Conservation (phyloP, 2,329 filamentous ascomycete species). For the Dothistroma septosporum region DNA sequence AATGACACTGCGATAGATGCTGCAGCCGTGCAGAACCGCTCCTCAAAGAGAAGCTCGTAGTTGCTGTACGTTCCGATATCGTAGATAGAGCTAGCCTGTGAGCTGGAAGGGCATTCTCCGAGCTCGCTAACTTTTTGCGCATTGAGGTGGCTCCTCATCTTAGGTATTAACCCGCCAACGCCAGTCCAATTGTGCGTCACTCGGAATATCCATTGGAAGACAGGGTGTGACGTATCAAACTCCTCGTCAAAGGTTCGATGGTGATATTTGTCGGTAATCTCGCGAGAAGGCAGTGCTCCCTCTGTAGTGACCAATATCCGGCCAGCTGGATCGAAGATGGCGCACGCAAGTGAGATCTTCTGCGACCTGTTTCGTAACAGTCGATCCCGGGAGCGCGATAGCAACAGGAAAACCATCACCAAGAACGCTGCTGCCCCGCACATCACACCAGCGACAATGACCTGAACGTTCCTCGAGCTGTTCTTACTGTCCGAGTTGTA, state of each 20-base stretch:
- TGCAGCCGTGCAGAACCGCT: conserved; percentile 78
- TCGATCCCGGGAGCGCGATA: conserved; percentile 36
- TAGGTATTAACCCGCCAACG: conserved; percentile 62
- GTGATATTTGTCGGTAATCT: conserved; percentile 74
- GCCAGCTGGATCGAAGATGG: conserved; percentile 64
- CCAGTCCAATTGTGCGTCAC: conserved; percentile 73
- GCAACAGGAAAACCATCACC: conserved; percentile 37
- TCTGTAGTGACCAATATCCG: conserved; percentile 66
- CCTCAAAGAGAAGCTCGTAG: conserved; percentile 73
- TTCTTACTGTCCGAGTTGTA: conserved; percentile 39
- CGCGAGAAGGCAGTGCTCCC: conserved; percentile 65
- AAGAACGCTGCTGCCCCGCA: conserved; percentile 38
- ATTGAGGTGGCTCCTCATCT: conserved; percentile 69
- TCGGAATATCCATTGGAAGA: conserved; percentile 84
- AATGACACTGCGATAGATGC: conserved; percentile 66
- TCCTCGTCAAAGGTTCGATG: conserved; percentile 63
- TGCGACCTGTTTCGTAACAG: conserved; percentile 46
- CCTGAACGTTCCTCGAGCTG: conserved; percentile 58
- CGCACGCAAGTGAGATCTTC: conserved; percentile 54
- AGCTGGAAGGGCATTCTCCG: conserved; percentile 27
- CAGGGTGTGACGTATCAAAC: conserved; percentile 70
- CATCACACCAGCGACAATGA: conserved; percentile 69
- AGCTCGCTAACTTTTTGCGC: conserved; percentile 33
- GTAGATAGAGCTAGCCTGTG: conserved; percentile 36
- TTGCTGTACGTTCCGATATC: conserved; percentile 59